phyloP scores from a whole-genome alignment of 208 protist genomes.

The Trichomonas gallinae region DNA sequence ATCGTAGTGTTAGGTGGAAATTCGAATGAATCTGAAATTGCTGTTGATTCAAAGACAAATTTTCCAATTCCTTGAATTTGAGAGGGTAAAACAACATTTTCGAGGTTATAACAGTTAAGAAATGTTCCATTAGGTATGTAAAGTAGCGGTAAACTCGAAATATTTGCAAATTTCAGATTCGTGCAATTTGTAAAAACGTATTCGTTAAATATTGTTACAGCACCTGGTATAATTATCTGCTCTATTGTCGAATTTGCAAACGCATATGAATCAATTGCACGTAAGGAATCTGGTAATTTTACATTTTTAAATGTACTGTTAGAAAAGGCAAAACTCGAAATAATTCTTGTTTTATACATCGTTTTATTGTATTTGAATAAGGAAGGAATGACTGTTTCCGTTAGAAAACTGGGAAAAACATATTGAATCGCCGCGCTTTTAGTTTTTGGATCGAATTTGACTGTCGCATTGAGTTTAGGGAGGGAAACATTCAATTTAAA shows the following conservation, averaged over 20 bases:
- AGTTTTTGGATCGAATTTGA: neutral
- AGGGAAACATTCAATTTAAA: neutral
- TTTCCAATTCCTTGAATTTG: neutral
- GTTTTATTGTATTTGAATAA: neutral
- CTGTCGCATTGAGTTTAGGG: neutral
- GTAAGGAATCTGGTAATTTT: neutral
- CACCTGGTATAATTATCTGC: neutral
- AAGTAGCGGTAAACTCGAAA: neutral
- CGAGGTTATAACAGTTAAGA: neutral
- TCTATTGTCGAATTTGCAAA: neutral
- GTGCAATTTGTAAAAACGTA: neutral
- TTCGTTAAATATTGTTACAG: neutral
- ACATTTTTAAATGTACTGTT: neutral
- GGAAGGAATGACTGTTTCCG: neutral
- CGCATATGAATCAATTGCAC: neutral
- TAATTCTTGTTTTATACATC: neutral
- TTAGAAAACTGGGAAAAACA: neutral
- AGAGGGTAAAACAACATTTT: neutral
- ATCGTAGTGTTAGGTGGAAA: neutral
- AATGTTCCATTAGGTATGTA: neutral
- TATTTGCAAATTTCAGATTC: neutral
- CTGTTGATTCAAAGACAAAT: neutral
- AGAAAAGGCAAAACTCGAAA: neutral
- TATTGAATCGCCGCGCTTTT: neutral
- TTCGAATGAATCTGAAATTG: neutral